These are phyloP conservation scores for Diaporthe sp. DNA, from an alignment of 2,329 filamentous ascomycete genomes.

Conservation along the genomic window DNA sequence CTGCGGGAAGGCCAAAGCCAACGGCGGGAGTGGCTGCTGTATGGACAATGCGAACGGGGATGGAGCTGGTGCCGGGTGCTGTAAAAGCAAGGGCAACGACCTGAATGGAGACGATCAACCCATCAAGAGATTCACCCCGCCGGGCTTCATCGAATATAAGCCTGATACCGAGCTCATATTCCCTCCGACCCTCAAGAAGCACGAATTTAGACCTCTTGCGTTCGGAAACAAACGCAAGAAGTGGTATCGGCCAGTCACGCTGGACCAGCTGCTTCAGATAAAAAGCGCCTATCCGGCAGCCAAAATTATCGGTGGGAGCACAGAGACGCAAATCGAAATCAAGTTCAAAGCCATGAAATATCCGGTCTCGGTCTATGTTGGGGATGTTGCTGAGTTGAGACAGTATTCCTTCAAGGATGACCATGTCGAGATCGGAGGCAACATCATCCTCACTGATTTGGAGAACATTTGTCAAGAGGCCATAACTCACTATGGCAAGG, in stretches of 20 bases:
- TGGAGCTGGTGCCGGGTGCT: constrained; percentile 68
- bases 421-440: constrained; percentile 90
- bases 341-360: constrained; percentile 98
- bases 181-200: constrained; percentile 84
- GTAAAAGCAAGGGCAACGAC: constrained; percentile 66
- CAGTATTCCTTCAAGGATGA: constrained; percentile 84
- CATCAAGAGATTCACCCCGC: constrained; percentile 80
- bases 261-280: constrained; percentile 90
- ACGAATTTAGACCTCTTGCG: constrained; percentile 82
- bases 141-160: constrained; percentile 93
- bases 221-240: constrained; percentile 95
- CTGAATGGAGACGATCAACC: constrained; percentile 61
- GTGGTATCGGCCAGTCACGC: constrained; percentile 90
- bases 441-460: constrained; percentile 90
- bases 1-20: constrained; percentile 61
- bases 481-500: constrained; percentile 78
- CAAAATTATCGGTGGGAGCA: constrained; percentile 95
- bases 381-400: constrained; percentile 89
- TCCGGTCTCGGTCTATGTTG: constrained; percentile 88
- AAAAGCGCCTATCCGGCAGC: constrained; percentile 86
- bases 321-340: constrained; percentile 97
- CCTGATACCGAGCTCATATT: constrained; percentile 96
- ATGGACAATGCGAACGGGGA: constrained; percentile 71
- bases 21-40: constrained; percentile 72
- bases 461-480: constrained; percentile 86